A percentile compares a stretch with the other conserved stretches of the same genome.
phyloP scores from a whole-genome alignment of 192 early-diverging fungal genomes.

The Kickxella alabastrina region DNA sequence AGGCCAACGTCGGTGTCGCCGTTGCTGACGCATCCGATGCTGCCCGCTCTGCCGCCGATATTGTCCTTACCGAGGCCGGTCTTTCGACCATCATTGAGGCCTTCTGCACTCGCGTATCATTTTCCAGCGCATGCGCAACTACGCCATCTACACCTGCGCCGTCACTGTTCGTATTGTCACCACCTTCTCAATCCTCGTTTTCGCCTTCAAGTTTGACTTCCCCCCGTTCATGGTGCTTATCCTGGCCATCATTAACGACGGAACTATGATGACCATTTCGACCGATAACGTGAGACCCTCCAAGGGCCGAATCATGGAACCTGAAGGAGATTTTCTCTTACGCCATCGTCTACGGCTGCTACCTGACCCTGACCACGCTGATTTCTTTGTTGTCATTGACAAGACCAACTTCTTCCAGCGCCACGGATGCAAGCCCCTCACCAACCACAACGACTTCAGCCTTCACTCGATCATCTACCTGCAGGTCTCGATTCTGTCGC shows the following conservation, averaged over 20 bases:
- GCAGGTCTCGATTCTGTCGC: conserved; percentile 74
- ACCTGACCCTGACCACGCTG: conserved; percentile 76
- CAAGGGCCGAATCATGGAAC: conserved; percentile 83
- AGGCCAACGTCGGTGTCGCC: conserved; percentile 71
- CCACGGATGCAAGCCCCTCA: conserved; percentile 53
- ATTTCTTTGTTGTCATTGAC: conserved; percentile 64
- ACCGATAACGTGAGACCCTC: conserved; percentile 81
- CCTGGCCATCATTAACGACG: conserved; percentile 88
- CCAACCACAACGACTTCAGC: conserved; percentile 60
- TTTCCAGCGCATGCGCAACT: conserved; percentile 95
- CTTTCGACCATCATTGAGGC: conserved; percentile 88
- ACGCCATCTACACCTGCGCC: conserved; percentile 88
- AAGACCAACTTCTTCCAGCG: conserved; percentile 65
- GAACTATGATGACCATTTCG: conserved; percentile 89
- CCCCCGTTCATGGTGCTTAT: conserved; percentile 83
- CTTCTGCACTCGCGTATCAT: conserved; percentile 85
- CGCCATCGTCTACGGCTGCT: conserved; percentile 82
- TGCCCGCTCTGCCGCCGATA: conserved; percentile 72
- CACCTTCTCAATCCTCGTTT: conserved; percentile 65
- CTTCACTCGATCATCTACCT: conserved; percentile 76
- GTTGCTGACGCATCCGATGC: conserved; percentile 74
- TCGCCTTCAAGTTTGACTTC: conserved; percentile 79
- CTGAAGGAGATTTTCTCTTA: conserved; percentile 82
- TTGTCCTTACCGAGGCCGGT: conserved; percentile 75
- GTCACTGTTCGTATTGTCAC: conserved; percentile 79